phyloP scores from a whole-genome alignment of 495 filamentous ascomycete genomes.

The Poronia punctata region DNA sequence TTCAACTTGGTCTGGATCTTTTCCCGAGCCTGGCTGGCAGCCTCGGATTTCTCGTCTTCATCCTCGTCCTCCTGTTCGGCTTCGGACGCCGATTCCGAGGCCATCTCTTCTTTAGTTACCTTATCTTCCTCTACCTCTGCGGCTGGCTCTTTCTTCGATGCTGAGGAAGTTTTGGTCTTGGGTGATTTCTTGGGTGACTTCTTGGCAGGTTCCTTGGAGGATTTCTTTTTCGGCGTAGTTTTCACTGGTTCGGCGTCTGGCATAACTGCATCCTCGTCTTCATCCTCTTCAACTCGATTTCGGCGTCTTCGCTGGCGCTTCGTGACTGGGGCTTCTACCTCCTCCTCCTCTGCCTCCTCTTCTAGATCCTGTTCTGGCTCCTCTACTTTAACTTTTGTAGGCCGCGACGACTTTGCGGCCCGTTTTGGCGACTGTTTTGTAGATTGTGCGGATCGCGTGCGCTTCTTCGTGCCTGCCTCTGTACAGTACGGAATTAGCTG shows the following conservation, averaged over 20 bases:
- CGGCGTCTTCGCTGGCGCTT: slow-evolving; percentile 44
- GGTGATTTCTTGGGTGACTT: slow-evolving; percentile 12
- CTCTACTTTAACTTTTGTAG: slow-evolving; percentile 21
- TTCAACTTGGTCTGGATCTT: slow-evolving; percentile 75
- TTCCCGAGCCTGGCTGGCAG: slow-evolving; percentile 68
- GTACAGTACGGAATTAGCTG: slow-evolving; percentile 1
- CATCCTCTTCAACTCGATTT: slow-evolving; percentile 32
- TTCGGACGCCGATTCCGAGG: slow-evolving; percentile 48
- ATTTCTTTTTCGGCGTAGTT: slow-evolving; percentile 16
- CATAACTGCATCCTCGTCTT: slow-evolving; percentile 39
- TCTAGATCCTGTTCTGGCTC: slow-evolving; percentile 24
- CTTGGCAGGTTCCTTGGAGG: slow-evolving; percentile 16
- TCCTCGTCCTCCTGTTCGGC: slow-evolving; percentile 46
- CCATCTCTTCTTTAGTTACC: slow-evolving; percentile 38
- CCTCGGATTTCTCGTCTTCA: slow-evolving; percentile 69
- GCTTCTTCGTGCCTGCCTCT: slow-evolving; percentile 36
- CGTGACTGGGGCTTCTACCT: slow-evolving; percentile 46
- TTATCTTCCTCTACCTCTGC: slow-evolving; percentile 18
- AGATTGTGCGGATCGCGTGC: slow-evolving; percentile 22
- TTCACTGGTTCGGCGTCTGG: slow-evolving; percentile 23
- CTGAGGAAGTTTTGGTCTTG: slow-evolving; percentile 6
- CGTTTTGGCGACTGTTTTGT: slow-evolving; percentile 10
- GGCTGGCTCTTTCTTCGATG: slow-evolving; percentile 22
- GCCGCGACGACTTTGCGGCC: slow-evolving; percentile 14
- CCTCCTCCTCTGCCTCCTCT: slow-evolving; percentile 37